phyloP scores from a whole-genome alignment of 345 rosid genomes.

The Hibiscus mutabilis region DNA sequence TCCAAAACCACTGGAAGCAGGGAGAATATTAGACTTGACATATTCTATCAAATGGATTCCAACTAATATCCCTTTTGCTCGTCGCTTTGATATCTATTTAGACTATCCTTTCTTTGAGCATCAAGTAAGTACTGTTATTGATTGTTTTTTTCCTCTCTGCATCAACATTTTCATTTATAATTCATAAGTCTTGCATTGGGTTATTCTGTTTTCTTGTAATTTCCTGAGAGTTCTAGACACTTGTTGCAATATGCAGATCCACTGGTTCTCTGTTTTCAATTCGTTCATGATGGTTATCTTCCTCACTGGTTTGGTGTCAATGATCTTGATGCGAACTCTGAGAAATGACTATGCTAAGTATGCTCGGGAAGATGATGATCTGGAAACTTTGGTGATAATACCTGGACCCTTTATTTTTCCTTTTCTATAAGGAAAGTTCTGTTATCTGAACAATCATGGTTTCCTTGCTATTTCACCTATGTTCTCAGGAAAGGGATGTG shows the following conservation, averaged over 20 bases:
- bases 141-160: not conserved
- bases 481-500: conserved; percentile 1
- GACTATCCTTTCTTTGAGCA: conserved; percentile 95
- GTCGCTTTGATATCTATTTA: conserved; percentile 88
- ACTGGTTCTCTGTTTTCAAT: not conserved
- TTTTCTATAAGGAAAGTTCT: not conserved
- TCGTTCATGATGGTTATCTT: not conserved
- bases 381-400: conserved; percentile 73
- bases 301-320: not conserved
- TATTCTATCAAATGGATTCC: conserved; percentile 72
- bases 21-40: conserved; percentile 57
- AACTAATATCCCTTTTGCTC: conserved; percentile 68
- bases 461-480: conserved; percentile 2
- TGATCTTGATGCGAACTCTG: not conserved
- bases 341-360: conserved; percentile 85
- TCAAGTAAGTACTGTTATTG: conserved; percentile 46
- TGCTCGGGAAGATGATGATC: conserved; percentile 93
- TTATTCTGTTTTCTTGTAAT: not conserved
- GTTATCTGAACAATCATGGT: conserved; percentile 8
- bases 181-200: not conserved
- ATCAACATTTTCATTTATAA: not conserved
- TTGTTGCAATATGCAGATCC: not conserved
- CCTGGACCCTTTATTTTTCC: not conserved
- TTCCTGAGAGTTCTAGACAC: not conserved
- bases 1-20: conserved; percentile 67